Percentiles rank a stretch among this genome's conserved stretches.
phyloP scores from a whole-genome alignment of 352 stramenopile genomes.

The Halophytophthora batemanensis region DNA sequence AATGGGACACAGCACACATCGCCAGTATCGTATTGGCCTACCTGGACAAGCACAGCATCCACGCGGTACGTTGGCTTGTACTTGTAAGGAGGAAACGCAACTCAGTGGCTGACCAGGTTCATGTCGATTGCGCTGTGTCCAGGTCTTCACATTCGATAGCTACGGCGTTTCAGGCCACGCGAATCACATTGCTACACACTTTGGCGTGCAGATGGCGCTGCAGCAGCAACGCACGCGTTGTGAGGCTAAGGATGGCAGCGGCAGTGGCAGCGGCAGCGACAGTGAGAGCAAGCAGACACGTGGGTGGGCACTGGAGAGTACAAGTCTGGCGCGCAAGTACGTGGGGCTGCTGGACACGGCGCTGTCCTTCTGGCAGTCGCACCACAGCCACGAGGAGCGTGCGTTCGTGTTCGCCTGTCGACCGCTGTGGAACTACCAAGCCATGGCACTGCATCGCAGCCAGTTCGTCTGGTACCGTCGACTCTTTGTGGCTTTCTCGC shows the following conservation, averaged over 20 bases:
- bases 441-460: slow-evolving; percentile 90
- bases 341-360: slow-evolving; percentile 71
- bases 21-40: slow-evolving; percentile 51
- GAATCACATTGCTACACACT: slow-evolving; percentile 89
- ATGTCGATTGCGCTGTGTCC: background rate
- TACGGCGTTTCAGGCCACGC: slow-evolving; percentile 91
- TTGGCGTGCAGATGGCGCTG: slow-evolving; percentile 51
- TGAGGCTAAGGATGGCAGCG: background rate
- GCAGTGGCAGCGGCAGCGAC: slow-evolving; percentile 1
- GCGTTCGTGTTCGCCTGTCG: slow-evolving; percentile 60
- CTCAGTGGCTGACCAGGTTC: background rate
- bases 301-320: slow-evolving; percentile 72
- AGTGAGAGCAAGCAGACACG: slow-evolving; percentile 26
- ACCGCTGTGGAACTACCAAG: slow-evolving; percentile 82
- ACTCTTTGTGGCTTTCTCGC: slow-evolving; percentile 94
- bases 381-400: slow-evolving; percentile 8
- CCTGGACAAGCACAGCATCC: slow-evolving; percentile 50
- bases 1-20: slow-evolving; percentile 73
- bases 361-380: slow-evolving; percentile 39
- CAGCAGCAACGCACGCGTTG: slow-evolving; percentile 42
- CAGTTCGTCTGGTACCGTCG: slow-evolving; percentile 97
- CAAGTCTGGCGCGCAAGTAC: slow-evolving; percentile 86
- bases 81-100: background rate
- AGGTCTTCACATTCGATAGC: slow-evolving; percentile 94
- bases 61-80: slow-evolving; percentile 43